A percentile compares a stretch with the other conserved stretches of the same genome.
Conservation (phyloP, 1,284 basidiomycete genomes). For the Mycena citricolor region DNA sequence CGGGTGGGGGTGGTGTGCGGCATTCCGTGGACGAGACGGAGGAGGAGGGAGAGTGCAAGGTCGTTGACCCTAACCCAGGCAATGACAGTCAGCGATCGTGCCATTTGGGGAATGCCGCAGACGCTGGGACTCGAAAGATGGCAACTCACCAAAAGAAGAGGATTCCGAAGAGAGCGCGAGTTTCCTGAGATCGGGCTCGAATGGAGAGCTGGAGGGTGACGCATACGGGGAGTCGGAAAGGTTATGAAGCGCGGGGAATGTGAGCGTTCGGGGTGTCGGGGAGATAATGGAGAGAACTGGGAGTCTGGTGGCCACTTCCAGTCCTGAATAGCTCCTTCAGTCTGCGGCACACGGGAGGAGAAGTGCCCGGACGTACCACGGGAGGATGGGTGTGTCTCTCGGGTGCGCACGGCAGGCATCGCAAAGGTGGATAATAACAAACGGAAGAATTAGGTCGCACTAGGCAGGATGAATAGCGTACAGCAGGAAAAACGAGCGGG, state of each 20-base stretch:
- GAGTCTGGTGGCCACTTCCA: slow-evolving; percentile 63
- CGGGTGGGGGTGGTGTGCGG: slow-evolving; percentile 11
- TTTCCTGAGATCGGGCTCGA: slow-evolving; percentile 57
- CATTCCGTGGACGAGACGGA: background rate
- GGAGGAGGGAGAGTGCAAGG: slow-evolving; percentile 2
- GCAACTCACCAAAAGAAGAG: no score
- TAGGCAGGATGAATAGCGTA: no score
- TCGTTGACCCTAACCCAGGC: slow-evolving; percentile 2
- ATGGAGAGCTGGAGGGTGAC: slow-evolving; percentile 63
- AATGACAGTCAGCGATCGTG: no score
- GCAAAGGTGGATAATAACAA: slow-evolving; percentile 22
- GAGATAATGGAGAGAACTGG: slow-evolving; percentile 62
- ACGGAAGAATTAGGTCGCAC: no score
- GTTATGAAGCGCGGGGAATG: slow-evolving; percentile 57
- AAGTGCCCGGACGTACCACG: slow-evolving; percentile 31
- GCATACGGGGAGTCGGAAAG: slow-evolving; percentile 62
- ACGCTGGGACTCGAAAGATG: no score
- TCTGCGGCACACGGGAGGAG: slow-evolving; percentile 30
- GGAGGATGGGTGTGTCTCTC: slow-evolving; percentile 65
- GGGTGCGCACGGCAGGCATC: slow-evolving; percentile 76
- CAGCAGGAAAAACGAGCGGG: no score
- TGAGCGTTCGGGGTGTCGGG: slow-evolving; percentile 69
- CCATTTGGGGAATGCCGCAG: no score
- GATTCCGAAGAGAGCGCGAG: slow-evolving; percentile 9
- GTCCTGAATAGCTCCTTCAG: slow-evolving; percentile 45